phyloP scores from a whole-genome alignment of 768 basidiomycete genomes.

The Arthromyces matolae region DNA sequence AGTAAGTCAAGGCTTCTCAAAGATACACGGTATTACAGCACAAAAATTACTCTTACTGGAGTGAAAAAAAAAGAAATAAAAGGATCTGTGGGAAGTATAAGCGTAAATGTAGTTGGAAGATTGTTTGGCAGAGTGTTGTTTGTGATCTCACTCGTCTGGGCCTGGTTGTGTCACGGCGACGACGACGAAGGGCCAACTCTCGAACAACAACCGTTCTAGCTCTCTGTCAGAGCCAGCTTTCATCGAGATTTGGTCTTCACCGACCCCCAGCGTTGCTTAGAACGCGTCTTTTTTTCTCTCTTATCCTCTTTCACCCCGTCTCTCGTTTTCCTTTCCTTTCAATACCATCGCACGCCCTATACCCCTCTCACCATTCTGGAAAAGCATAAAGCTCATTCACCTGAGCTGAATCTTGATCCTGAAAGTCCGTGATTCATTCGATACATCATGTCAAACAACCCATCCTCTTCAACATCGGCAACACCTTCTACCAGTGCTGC shows the following conservation, averaged over 20 bases:
- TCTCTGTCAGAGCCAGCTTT: constrained; percentile 30
- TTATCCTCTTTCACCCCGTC: constrained; percentile 26
- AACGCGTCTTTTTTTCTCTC: constrained; percentile 40
- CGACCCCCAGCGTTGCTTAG: constrained; percentile 25
- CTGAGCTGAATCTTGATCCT: constrained; percentile 16
- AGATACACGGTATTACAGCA: too few species aligned
- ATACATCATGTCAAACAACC: constrained; percentile 46
- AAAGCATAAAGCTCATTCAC: constrained; percentile 15
- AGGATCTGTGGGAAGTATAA: too few species aligned
- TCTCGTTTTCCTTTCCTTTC: constrained; percentile 16
- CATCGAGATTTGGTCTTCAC: constrained; percentile 29
- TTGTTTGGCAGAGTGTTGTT: constrained; percentile 15
- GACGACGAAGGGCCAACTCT: constrained; percentile 29
- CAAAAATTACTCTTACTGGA: too few species aligned
- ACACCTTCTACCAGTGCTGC: constrained; percentile 40
- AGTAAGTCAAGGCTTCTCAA: too few species aligned
- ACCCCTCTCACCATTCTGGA: constrained; percentile 16
- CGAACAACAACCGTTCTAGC: constrained; percentile 19
- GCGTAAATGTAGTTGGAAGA: too few species aligned
- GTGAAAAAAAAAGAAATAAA: not conserved
- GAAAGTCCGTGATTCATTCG: constrained; percentile 15
- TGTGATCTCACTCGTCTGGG: constrained; percentile 18
- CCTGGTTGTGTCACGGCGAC: constrained; percentile 26
- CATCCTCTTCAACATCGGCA: constrained; percentile 46
- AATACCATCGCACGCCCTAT: constrained; percentile 18